These are phyloP conservation scores for Lentithecium fluviatile DNA, from an alignment of 495 filamentous ascomycete genomes.

Conservation along the genomic window DNA sequence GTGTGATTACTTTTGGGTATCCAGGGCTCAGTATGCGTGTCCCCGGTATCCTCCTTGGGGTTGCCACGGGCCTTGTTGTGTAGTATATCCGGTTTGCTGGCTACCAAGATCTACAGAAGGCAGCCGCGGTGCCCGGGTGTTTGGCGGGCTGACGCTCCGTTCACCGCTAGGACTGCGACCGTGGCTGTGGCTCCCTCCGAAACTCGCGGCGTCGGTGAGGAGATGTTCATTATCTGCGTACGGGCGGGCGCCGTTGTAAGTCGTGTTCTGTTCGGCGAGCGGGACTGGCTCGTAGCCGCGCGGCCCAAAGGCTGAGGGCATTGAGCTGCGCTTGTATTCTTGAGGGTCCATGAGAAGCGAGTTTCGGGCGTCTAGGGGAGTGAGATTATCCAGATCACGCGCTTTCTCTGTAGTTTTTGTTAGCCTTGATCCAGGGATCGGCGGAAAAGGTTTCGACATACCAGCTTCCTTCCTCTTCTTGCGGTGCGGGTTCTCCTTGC, in stretches of 20 bases:
- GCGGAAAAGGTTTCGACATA: conserved; percentile 48
- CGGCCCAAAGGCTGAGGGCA: conserved; percentile 25
- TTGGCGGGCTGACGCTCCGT: conserved; percentile 20
- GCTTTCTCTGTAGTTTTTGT: conserved; percentile 63
- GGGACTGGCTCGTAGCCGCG: conserved; percentile 43
- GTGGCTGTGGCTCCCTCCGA: conserved; percentile 19
- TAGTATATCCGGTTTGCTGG: conserved; percentile 12
- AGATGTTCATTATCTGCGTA: conserved; percentile 23
- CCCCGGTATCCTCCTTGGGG: conserved; percentile 1
- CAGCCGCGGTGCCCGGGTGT: conserved; percentile 24
- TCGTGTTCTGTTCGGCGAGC: conserved; percentile 25
- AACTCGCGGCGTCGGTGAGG: conserved; percentile 31
- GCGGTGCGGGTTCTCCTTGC: conserved; percentile 85
- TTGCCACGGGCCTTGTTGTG: conserved; percentile 7
- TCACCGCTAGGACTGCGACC: conserved; percentile 4
- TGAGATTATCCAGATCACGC: conserved; percentile 81
- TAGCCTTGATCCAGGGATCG: neutral
- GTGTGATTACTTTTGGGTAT: conserved; percentile 26
- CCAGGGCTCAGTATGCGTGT: conserved; percentile 11
- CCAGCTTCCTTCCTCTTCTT: conserved; percentile 80
- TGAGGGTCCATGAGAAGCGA: conserved; percentile 68
- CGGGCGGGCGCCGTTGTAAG: neutral
- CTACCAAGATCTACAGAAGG: conserved; percentile 29
- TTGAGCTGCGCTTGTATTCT: conserved; percentile 38
- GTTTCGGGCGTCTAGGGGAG: conserved; percentile 85